phyloP scores from a whole-genome alignment of 2,329 filamentous ascomycete genomes.

The Calonectria montana region DNA sequence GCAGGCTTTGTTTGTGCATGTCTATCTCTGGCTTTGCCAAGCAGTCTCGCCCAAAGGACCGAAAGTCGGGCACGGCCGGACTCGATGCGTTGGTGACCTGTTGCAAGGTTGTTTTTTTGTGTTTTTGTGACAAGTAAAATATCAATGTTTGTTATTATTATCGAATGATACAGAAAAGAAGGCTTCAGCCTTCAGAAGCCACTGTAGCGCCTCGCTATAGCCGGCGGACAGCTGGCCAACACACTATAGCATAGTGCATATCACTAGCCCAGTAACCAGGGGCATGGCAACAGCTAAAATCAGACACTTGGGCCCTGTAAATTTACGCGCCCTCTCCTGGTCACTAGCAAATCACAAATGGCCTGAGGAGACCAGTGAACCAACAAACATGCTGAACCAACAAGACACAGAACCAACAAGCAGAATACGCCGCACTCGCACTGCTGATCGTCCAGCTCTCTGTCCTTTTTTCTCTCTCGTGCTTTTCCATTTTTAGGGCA shows the following conservation, averaged over 20 bases:
- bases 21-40: neutral
- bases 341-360: neutral
- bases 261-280: neutral
- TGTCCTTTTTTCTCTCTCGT: neutral
- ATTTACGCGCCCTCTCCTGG: neutral
- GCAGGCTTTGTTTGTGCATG: neutral
- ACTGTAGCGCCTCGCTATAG: neutral
- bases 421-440: neutral
- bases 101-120: neutral
- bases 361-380: neutral
- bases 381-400: neutral
- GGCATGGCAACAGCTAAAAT: neutral
- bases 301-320: neutral
- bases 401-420: neutral
- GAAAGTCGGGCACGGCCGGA: neutral
- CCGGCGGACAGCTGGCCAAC: neutral
- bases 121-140: neutral
- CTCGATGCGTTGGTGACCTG: neutral
- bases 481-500: neutral
- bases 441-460: neutral
- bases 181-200: neutral
- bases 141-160: neutral
- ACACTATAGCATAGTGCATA: slow-evolving; percentile 4
- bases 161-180: neutral
- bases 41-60: neutral